These are phyloP conservation scores for Flaveria linearis DNA, from an alignment of 129 eudicot genomes.

Conservation along the genomic window DNA sequence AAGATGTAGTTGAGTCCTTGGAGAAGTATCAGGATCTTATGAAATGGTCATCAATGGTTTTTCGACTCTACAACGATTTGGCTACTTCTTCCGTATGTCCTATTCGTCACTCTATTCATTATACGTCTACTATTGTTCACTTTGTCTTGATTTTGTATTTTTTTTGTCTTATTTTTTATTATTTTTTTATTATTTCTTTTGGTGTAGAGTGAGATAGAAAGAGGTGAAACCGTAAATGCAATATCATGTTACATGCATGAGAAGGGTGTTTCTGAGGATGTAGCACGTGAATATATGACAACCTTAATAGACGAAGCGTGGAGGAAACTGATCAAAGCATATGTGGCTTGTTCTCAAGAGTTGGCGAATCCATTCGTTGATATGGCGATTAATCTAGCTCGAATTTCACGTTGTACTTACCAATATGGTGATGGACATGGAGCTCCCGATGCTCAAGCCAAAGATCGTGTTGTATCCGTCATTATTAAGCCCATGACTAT, in stretches of 20 bases:
- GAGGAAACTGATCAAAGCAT: conserved; percentile 44
- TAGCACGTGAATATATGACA: conserved; percentile 37
- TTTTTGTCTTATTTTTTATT: not conserved
- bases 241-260: conserved; percentile 54
- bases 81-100: conserved; percentile 34
- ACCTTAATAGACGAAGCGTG: conserved; percentile 34
- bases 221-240: conserved; percentile 49
- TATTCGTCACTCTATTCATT: not conserved
- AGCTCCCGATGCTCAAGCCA: conserved; percentile 42
- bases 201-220: conserved; percentile 40
- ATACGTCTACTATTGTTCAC: no score
- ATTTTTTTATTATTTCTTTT: not conserved
- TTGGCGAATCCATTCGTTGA: conserved; percentile 22
- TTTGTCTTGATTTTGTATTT: no score
- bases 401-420: conserved; percentile 45
- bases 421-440: conserved; percentile 60
- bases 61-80: conserved; percentile 45
- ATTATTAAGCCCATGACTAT: conserved; percentile 34
- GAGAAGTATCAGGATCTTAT: conserved; percentile 36
- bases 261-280: conserved; percentile 38
- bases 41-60: conserved; percentile 51
- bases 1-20: conserved; percentile 11
- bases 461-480: conserved; percentile 32
- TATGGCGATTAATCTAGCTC: conserved; percentile 53
- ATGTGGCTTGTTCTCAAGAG: conserved; percentile 21